phyloP scores from a whole-genome alignment of 2,329 filamentous ascomycete genomes.

The Apiospora sp. region DNA sequence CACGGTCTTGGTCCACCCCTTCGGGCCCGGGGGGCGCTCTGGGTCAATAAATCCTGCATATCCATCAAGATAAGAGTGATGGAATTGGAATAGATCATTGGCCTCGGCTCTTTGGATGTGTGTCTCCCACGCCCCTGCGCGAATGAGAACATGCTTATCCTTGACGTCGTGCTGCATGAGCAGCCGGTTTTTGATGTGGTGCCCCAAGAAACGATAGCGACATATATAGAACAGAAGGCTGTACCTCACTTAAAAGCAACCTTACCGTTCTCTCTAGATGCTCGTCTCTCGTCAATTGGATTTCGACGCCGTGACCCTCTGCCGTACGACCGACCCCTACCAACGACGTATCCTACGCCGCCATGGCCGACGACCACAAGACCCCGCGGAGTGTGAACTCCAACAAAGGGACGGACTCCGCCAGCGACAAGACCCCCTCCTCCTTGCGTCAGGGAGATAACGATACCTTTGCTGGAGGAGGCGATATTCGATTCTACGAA shows the following conservation, averaged over 20 bases:
- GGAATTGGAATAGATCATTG: background rate
- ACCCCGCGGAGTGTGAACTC: background rate
- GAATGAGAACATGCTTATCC: background rate
- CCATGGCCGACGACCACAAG: background rate
- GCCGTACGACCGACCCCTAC: background rate
- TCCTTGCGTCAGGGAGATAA: background rate
- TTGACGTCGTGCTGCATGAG: conserved; percentile 13
- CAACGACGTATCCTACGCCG: background rate
- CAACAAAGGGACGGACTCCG: background rate
- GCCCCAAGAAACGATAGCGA: no score
- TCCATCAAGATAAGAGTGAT: conserved; percentile 12
- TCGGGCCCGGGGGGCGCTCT: background rate
- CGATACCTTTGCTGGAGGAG: conserved; percentile 27
- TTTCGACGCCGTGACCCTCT: background rate
- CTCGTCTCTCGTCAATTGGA: background rate
- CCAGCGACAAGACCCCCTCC: conserved; percentile 16
- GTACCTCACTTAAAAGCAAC: background rate
- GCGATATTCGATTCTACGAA: conserved; percentile 22
- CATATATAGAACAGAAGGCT: background rate
- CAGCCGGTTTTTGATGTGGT: background rate
- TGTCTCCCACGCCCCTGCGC: background rate
- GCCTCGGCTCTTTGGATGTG: background rate
- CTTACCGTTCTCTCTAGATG: background rate
- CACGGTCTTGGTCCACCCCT: background rate
- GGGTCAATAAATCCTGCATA: conserved; percentile 1